Base-by-base conservation (phyloP, 306 rosid species). In the Abrus pulchellus region DNA sequence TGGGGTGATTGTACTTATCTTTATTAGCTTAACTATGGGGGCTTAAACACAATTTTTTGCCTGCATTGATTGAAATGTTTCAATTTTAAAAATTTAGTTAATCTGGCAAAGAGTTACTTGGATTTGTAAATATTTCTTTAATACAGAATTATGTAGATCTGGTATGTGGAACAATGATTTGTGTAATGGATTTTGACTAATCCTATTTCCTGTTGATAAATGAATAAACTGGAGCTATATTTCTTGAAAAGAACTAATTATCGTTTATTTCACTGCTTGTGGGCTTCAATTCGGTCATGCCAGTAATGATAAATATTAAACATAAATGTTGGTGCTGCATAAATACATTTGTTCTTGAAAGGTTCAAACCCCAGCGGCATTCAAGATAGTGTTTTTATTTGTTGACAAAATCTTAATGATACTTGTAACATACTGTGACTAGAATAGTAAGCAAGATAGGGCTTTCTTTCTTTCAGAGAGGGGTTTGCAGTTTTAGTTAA, bases 21-120 rank as follows among this genome's bases (percentile, higher is more conserved):
- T 32, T 55, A 43, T 28, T 65, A 53, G 53, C 66, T 65, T 2
- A 28, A 34, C 55, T 2, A 64, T 52, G 38, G 7, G 33, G 20
- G 9, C 53, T 1, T 28, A 65, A 14, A 41, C 27, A 67, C 50
- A 79, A n/a, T 13, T 33, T 32, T 59, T 14, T 10, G 32, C 7
- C 10, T 79, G 53, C 52, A 11, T 36, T 48, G 45, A 5, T 11
- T 70, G 63, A 68, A 57, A 13, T 61, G 6, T 57, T 78, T 55
- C 30, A 20, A 54, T 28, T 34, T 66, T 28, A 6, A 28, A 12
- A 29, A 54, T 13, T 52, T 41, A 0, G 7, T 27, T 6, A 49
- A 54, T 13, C 59, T 40, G 55, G 6, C 28, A 8, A 20, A 20
- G 33, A 30, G 3, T 68, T 78, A 43, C 75, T 66, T 53, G 66